Evolutionary conservation across 441 rosid species (phyloP), one percentile per base, ranked within the genome.

Genomic region (Melastoma candidum): DNA sequence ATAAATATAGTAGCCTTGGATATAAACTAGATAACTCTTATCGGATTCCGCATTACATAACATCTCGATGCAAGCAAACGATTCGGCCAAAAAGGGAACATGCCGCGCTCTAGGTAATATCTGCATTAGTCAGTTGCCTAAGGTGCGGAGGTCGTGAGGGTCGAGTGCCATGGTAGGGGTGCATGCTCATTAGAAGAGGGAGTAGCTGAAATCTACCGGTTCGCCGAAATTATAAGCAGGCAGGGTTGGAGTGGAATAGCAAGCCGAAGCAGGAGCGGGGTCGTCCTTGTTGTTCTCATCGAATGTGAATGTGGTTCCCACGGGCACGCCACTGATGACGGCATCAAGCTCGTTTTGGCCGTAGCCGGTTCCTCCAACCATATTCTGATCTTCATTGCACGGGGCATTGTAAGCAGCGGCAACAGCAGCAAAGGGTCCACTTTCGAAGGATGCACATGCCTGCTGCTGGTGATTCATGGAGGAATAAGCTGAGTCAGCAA

Each of bases 301-400:
- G 57, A 17, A 45, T 44, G 65, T 29, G 61, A 41, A 53, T 61
- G 49, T 57, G 52, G 14, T 39, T 57, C 65, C 60, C 54, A 32
- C 60, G 49, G 47, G 70, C 32, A 55, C 63, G 58, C 29, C 49
- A 3, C 73, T 74, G 64, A 81, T 68, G 66, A 83, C 72, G 44
- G 79, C 71, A 44, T 84, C 68, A 25, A 84, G 78, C 63, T 87
- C 95, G 62, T 78, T 71, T 0, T 73, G 70, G 64, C 70, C 65
- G 55, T 72, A 60, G 44, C 73, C 77, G 77, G 77, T 44, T 22
- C 26, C 10, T 49, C 7, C 46, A 5, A 22, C n/a, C 22, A 26
- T 25, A 9, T 22, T 26, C 44, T 39, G 39, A 11, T 56, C 49
- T 2, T 45, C 41, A 24, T 39, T 9, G 43, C 59, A 11, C 50